These are phyloP conservation scores for Penicillium roqueforti DNA, from an alignment of 495 filamentous ascomycete genomes.

Conservation along the genomic window DNA sequence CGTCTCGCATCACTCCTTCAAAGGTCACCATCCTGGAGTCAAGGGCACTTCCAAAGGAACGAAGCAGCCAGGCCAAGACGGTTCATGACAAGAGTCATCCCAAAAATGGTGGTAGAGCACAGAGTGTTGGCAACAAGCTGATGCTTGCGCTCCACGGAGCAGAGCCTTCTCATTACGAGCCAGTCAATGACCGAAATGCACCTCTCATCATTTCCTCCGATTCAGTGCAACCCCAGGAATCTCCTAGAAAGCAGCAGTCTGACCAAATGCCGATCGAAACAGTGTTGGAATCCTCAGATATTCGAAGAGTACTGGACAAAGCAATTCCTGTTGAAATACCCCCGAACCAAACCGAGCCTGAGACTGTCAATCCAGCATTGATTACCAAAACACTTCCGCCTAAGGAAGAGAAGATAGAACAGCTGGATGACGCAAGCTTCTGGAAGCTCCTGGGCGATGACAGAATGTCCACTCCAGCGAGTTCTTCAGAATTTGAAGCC, in stretches of 20 bases:
- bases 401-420: neutral
- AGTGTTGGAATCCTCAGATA: neutral
- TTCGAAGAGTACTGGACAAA: neutral
- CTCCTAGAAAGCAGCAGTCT: neutral
- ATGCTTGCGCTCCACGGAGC: slow-evolving; percentile 21
- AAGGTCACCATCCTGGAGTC: slow-evolving; percentile 4
- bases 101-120: slow-evolving; percentile 23
- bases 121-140: slow-evolving; percentile 27
- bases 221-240: neutral
- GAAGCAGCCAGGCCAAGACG: neutral
- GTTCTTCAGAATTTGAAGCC: neutral
- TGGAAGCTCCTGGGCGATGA: neutral
- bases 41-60: neutral
- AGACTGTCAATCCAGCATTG: neutral
- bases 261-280: neutral
- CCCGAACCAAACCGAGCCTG: neutral
- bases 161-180: neutral
- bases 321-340: neutral
- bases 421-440: neutral
- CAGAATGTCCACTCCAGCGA: neutral
- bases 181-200: neutral
- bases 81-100: neutral
- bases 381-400: neutral
- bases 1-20: neutral
- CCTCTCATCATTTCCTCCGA: neutral